Evolutionary conservation across 352 stramenopile genomes (phyloP), one percentile per base, ranked within the genome.

Genomic region (Aphanomyces cochlioides): DNA sequence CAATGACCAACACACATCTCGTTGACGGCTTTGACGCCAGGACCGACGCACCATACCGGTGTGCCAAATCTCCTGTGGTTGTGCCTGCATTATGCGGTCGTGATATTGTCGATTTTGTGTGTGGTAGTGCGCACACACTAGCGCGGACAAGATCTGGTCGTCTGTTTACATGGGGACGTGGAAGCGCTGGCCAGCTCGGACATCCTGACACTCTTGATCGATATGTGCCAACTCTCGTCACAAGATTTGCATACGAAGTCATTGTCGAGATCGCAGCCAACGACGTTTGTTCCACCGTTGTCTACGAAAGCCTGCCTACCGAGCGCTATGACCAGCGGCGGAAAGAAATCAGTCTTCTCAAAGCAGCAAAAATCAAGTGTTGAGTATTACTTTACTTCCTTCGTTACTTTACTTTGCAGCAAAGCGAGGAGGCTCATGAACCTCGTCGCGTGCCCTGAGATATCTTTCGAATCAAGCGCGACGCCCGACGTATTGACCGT

Each of bases 11-110:
- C 28, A 28, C 41, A 47, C 28, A 66, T 15, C 58, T 88, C 38
- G 73, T 77, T 1, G 81, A 92, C 39, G 84, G 84, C 1, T 90
- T 90, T 54, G 84, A 92, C 41, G 81, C 83, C 50, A 72, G 88
- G n/a, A 92, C 84, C 1, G 83, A 90, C 48, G 78, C 77, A 3
- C 69, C 76, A 21, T 92, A 92, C 66, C 79, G 78, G 10, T 90
- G 80, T 48, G 74, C 87, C 17, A 75, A 76, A 3, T 60, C 56
- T 1, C 82, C 84, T 0, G 87, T 76, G 19, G 67, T 69, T 0
- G 67, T 90, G 36, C 73, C 77, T 15, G 67, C 66, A 10, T 75
- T 92, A 6, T 80, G 75, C 36, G 84, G 84, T 5, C 43, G 83
- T 12, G 76, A 85, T 54, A 71, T 92, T 58, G 72, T 56, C 41